Conservation (phyloP, 192 early-diverging fungal species). For the Pecoramyces ruminantium region DNA sequence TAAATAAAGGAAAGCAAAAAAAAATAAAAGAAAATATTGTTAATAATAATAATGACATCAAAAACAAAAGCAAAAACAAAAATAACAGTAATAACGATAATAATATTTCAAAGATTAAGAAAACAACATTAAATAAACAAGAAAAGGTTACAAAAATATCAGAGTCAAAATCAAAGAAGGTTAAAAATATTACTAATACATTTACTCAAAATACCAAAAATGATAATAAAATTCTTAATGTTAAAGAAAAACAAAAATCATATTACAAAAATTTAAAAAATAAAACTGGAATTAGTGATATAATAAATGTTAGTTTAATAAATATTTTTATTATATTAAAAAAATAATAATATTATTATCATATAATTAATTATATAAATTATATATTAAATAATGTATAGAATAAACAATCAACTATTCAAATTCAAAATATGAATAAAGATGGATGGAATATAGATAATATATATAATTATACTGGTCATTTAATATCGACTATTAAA, state of each 20-base stretch:
- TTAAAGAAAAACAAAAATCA: not conserved
- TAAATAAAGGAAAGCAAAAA: too few species aligned
- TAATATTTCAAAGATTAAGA: too few species aligned
- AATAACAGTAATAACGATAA: too few species aligned
- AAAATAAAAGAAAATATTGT: too few species aligned
- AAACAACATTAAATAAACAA: too few species aligned
- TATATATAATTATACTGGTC: not conserved
- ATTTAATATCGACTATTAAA: not conserved
- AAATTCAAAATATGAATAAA: not conserved
- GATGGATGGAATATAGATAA: not conserved
- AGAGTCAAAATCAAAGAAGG: not conserved
- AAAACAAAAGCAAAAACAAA: too few species aligned
- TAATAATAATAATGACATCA: too few species aligned
- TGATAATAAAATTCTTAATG: not conserved
- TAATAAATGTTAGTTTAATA: not conserved
- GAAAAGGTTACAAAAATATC: not conserved
- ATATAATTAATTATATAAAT: not conserved
- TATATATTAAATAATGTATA: not conserved
- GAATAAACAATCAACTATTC: not conserved
- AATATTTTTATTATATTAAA: too few species aligned
- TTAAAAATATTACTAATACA: not conserved
- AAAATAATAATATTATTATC: not conserved
- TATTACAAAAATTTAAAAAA: not conserved
- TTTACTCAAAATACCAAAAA: not conserved
- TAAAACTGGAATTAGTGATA: not conserved